Evolutionary conservation across 2,329 filamentous ascomycete genomes (phyloP).

Genomic region (Fusarium austroafricanum): DNA sequence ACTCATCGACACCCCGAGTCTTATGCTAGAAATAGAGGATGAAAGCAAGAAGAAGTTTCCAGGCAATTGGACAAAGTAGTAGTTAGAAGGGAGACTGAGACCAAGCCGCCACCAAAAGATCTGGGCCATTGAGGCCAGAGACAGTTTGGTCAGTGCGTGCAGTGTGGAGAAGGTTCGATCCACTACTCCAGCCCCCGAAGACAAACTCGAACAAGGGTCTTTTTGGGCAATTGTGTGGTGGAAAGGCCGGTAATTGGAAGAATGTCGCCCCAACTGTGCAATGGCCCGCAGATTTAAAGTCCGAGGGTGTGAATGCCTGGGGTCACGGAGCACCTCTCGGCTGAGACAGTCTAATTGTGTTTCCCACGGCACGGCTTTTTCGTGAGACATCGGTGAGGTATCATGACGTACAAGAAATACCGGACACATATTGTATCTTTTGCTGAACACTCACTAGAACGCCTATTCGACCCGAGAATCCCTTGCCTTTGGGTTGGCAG

Average conservation of each 20-base stretch:
- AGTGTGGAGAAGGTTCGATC: conserved; percentile 29
- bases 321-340: conserved; percentile 27
- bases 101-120: conserved; percentile 6
- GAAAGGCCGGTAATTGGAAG: conserved; percentile 20
- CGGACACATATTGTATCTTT: background rate
- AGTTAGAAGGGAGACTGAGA: conserved; percentile 18
- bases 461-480: background rate
- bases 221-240: conserved; percentile 22
- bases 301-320: conserved; percentile 6
- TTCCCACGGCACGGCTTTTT: background rate
- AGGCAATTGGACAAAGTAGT: conserved; percentile 10
- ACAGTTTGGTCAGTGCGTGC: conserved; percentile 14
- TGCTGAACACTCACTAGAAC: background rate
- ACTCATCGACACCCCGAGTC: conserved; percentile 12
- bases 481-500: conserved; percentile 2
- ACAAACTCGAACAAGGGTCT: conserved; percentile 14
- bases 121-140: conserved; percentile 26
- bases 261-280: background rate
- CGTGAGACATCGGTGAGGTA: conserved; percentile 21
- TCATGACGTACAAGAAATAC: conserved; percentile 14
- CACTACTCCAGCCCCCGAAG: conserved; percentile 10
- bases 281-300: background rate
- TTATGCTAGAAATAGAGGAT: conserved; percentile 8
- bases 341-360: background rate
- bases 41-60: conserved; percentile 9